Percentiles rank a stretch among this genome's conserved stretches.
Evolutionary conservation across 1,284 basidiomycete species (phyloP).

Genomic region (Cerrena zonata): DNA sequence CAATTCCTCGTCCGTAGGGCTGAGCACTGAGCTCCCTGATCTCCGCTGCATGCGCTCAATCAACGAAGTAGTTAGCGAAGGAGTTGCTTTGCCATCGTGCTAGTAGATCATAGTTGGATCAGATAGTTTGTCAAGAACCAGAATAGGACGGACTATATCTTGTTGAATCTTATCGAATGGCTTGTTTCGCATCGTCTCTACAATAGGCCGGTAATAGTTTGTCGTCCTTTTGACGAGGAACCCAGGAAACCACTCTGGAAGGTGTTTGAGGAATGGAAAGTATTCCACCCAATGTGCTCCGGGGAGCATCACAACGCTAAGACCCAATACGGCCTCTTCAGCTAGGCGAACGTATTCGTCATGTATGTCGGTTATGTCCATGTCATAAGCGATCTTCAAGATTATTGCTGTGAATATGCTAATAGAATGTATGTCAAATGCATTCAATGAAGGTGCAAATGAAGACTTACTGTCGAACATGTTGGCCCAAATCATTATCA

Average conservation of each 20-base stretch:
- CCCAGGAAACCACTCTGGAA: conserved; percentile 17
- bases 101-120: not conserved
- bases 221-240: conserved; percentile 10
- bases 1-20: not conserved
- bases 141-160: not conserved
- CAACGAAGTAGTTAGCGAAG: no score
- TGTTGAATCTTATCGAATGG: conserved; percentile 6
- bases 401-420: conserved; percentile 5
- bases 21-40: no score
- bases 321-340: not conserved
- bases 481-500: conserved; percentile 12
- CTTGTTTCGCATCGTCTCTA: conserved; percentile 3
- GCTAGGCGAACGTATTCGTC: conserved; percentile 1
- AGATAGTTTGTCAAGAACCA: not conserved
- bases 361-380: not conserved
- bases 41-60: no score
- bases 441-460: no score
- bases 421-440: not conserved
- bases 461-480: conserved; percentile 20
- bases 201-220: conserved; percentile 5
- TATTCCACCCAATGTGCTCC: conserved; percentile 14
- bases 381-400: conserved; percentile 5
- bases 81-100: not conserved
- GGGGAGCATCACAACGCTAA: not conserved
- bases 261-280: conserved; percentile 12